Evolutionary conservation across 169 alveolate species (phyloP).

Genomic region (Theileria luwenshuni): DNA sequence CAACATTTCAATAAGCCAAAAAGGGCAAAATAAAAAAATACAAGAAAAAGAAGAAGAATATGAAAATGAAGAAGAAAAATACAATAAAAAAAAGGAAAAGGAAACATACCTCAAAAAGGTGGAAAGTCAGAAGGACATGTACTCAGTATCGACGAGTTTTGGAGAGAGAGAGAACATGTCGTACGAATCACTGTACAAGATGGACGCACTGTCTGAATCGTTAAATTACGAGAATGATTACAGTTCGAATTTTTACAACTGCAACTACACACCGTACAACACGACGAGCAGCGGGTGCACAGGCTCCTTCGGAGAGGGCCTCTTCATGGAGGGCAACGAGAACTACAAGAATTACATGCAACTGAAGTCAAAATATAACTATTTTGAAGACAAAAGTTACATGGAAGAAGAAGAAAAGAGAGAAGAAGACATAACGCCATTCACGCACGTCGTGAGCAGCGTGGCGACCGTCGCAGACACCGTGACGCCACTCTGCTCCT

Average conservation of each 20-base stretch:
- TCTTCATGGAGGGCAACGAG: background rate
- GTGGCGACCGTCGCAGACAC: conserved; percentile 37
- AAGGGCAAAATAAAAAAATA: background rate
- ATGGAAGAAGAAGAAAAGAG: background rate
- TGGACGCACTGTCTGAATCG: background rate
- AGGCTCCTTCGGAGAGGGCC: background rate
- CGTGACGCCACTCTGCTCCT: conserved; percentile 51
- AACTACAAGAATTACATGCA: background rate
- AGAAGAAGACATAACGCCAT: conserved; percentile 41
- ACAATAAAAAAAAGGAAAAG: no score
- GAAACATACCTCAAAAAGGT: background rate
- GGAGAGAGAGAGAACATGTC: conserved; percentile 8
- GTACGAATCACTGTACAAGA: conserved; percentile 7
- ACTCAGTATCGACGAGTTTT: conserved; percentile 12
- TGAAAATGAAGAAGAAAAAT: background rate
- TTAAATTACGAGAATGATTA: background rate
- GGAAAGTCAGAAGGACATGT: background rate
- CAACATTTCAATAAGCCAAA: no score
- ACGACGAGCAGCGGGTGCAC: background rate
- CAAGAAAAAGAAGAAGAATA: background rate
- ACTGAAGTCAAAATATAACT: background rate
- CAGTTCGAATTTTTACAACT: background rate
- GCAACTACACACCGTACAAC: background rate
- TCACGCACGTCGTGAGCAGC: conserved; percentile 54
- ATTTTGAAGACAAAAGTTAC: background rate